Evolutionary conservation across 1,139 yeast species (phyloP), one percentile per base, ranked within the genome.

Genomic region (Saccharomyces hybrid): DNA sequence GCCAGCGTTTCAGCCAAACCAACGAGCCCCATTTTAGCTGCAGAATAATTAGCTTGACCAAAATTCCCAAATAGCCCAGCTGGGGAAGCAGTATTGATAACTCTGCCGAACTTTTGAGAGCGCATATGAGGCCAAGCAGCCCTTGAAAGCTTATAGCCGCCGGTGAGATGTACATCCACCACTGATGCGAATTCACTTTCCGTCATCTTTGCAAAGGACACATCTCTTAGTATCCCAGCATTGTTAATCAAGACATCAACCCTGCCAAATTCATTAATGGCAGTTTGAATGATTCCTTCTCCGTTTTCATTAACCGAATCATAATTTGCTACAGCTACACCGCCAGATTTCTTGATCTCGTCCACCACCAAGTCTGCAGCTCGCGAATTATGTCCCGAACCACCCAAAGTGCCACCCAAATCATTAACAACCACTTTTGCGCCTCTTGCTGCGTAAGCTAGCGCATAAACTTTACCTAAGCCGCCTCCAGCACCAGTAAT

Each of bases 401-500:
- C 97, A 44, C 79, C 75, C 56, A 87, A 76, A 28, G 93, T 78
- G 32, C 96, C 96, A 57, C 97, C 97, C 60, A 93, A 78, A 73
- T 93, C 98, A 70, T 93, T 93, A 48, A 81, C 84, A 12, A 93
- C 97, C 51, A 93, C 97, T 68, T 82, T 84, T 60, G 98, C 99
- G 49, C 98, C 98, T 66, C 96, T 78, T 60, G 83, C 77, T 53
- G 96, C 98, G 72, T 80, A 91, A 64, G 86, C 91, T 46, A 88
- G 75, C 24, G 97, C 96, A 72, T 93, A 93, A 53, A 84, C 84
- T 68, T 80, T 86, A 47, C 99, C 99, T 53, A 93, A 80, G 46
- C 98, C 99, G 64, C 97, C 98, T 61, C 99, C 99, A 52, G 97
- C 95, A 50, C 98, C 99, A 56, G 98, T 93, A 71, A 93, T 84